Base-by-base conservation (phyloP, 139 green algal genomes). In the Micractinium sp. region DNA sequence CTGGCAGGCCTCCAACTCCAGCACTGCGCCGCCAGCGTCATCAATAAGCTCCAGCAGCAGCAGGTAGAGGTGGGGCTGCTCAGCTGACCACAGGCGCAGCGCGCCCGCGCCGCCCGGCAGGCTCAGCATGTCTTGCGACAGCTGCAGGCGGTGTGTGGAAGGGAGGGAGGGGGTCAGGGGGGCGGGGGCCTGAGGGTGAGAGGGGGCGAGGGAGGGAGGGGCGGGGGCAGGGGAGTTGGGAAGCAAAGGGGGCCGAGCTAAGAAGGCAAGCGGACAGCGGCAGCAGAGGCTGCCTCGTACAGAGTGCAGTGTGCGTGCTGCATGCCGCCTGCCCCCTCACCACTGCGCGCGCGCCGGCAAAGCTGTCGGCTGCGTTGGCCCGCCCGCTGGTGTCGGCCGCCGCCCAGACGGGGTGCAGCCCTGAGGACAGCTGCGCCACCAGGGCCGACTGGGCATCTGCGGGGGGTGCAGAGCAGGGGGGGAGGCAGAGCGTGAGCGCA, bases 1-100 rank as follows among this genome's bases (percentile, higher is more conserved):
- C 90, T 97, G 95, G 89, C 90, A 96, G 5, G 96, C 96, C 89
- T 99, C 97, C 29, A 71, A 94, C 85, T 99, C 95, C 16, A 97
- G 41, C 25, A 88, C 25, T 16, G 14, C 16, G 38, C 63, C 12
- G 38, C 91, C 92, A 27, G 88, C 53, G 7, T 90, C 91, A 18
- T 89, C 53, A 7, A 89, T 80, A 66, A 98, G 91, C 31, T 91
- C 85, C 39, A 99, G 87, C 35, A 97, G 93, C 47, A 99, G 87
- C 31, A 94, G 85, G 92, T 99, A 99, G 27, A 98, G 90, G 76
- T 94, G 78, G 0, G 97, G 97, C 36, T 92, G 81, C 91, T 99
- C 97, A 0, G 96, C 96, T 19, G 93, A 96, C 96, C 96, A 99
- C 71, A 97, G 92, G 66, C 53, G 73, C 47, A 88, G 85, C 35